Base-by-base conservation (phyloP, 768 basidiomycete species). In the Rhizopogon vesiculosus region DNA sequence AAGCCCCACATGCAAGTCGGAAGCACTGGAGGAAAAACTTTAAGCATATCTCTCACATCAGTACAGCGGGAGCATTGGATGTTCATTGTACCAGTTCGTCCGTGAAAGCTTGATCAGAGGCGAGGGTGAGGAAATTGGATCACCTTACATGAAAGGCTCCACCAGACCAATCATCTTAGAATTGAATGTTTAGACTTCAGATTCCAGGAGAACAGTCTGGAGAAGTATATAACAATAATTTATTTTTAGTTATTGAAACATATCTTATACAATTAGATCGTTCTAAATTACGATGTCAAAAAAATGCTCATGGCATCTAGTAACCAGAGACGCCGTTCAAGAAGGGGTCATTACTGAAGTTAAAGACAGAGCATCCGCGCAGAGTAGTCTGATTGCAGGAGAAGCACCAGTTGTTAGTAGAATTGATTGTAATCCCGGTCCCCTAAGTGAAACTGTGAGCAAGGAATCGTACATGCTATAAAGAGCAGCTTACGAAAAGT, bases 391-490 rank as follows among this genome's bases (percentile, higher is more conserved):
- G 56, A 22, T 57, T 57, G 60, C 62, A 64, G 16, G 52, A 51
- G 18, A 50, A 38, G 44, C 62, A 64, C 62, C 62, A 64, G 9
- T 60, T 44, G 9, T 41, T 28, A 12, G 62, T 61, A n/a, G 54
- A 38, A 38, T 61, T 59, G 46, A 64, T 48, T 5, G 56, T 55
- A 22, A 22, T 22, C 22, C 22, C 22, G 12, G 33, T 57, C 53
- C 44, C 48, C 56, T 57, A 48, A 9, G 31, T 31, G 7, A 53
- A 35, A 3, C 15, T n/a, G 19, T 43, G n/a, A 56, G 31, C 31
- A 45, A 10, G 48, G 51, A 51, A 25, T 35, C 5, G 25, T 15
- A 28, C 9, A 3, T 7, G 10, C 2, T 22, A 5, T 31, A 18
- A 28, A n/a, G 39, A 22, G 25, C 6, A n/a, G n/a, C 56, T 54